Percentiles rank a stretch among this genome's conserved stretches.
These are phyloP conservation scores for Hericium coralloides DNA, from an alignment of 768 basidiomycete genomes.

Conservation along the genomic window DNA sequence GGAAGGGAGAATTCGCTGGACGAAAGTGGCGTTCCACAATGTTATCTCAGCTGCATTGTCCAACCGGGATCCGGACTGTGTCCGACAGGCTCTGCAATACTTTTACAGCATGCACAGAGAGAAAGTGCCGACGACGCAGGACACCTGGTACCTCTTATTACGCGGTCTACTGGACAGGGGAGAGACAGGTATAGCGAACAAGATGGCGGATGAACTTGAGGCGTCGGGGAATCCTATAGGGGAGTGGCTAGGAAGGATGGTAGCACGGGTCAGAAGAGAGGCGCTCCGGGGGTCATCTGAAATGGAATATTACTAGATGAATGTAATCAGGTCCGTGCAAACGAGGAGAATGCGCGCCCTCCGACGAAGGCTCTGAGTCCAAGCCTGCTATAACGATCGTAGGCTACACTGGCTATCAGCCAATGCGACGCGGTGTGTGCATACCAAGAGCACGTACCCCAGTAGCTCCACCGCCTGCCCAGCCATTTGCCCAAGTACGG, in stretches of 20 bases:
- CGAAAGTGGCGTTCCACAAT: conserved; percentile 66
- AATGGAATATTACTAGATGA: not conserved
- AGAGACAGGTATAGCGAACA: conserved; percentile 53
- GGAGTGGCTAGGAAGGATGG: conserved; percentile 25
- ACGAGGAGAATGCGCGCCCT: conserved; percentile 12
- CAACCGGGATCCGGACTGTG: conserved; percentile 38
- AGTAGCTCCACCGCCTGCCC: conserved; percentile 78
- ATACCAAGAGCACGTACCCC: conserved; percentile 46
- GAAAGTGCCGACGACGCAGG: conserved; percentile 39
- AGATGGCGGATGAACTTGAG: conserved; percentile 54
- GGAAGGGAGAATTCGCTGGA: conserved; percentile 41
- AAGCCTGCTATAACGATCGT: conserved; percentile 58
- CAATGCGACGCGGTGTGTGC: not conserved
- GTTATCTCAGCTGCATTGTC: conserved; percentile 62
- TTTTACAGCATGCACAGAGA: conserved; percentile 51
- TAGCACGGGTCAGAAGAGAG: conserved; percentile 13
- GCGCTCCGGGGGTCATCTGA: not conserved
- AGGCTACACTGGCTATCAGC: conserved; percentile 35
- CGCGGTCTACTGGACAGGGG: conserved; percentile 48
- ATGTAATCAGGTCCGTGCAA: not conserved
- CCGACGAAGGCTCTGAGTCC: conserved; percentile 61
- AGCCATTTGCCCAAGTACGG: conserved; percentile 86
- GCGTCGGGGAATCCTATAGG: conserved; percentile 42
- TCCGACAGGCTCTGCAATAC: conserved; percentile 46
- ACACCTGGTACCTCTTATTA: conserved; percentile 76